Percentiles rank a stretch among this genome's conserved stretches.
phyloP scores from a whole-genome alignment of 495 filamentous ascomycete species.

The Xylaria cubensis region DNA sequence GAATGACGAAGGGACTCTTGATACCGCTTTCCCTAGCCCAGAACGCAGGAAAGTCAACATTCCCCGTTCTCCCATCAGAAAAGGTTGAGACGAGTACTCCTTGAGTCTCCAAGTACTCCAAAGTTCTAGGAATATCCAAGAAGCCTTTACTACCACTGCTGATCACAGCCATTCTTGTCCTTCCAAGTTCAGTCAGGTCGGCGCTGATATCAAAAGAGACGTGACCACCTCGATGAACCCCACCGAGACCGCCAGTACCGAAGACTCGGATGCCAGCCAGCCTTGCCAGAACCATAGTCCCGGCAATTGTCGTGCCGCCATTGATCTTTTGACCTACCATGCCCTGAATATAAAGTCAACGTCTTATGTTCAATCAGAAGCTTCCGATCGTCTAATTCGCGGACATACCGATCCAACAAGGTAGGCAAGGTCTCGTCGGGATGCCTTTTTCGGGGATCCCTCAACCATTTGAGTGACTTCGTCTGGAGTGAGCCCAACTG shows the following conservation, averaged over 20 bases:
- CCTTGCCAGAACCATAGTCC: conserved; percentile 88
- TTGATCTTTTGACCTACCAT: conserved; percentile 69
- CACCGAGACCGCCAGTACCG: conserved; percentile 83
- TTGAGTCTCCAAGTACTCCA: conserved; percentile 95
- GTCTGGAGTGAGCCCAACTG: conserved; percentile 72
- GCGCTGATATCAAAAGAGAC: conserved; percentile 91
- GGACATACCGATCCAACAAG: conserved; percentile 74
- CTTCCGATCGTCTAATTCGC: conserved; percentile 14
- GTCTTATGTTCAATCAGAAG: conserved; percentile 7
- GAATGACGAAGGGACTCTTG: conserved; percentile 74
- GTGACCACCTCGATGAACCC: conserved; percentile 91
- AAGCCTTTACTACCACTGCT: conserved; percentile 95
- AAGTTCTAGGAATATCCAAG: conserved; percentile 85
- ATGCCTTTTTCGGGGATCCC: conserved; percentile 76
- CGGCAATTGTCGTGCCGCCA: conserved; percentile 91
- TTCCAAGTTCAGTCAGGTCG: conserved; percentile 92
- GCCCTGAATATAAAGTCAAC: conserved; percentile 53
- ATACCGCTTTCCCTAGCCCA: conserved; percentile 85
- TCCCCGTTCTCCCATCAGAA: conserved; percentile 71
- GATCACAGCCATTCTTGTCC: conserved; percentile 87
- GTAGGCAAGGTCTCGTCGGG: conserved; percentile 83
- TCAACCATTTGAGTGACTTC: conserved; percentile 76
- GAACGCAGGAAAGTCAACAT: conserved; percentile 86
- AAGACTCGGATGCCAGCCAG: conserved; percentile 91
- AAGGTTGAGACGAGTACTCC: conserved; percentile 89